Base-by-base conservation (phyloP, 225 moss, liverwort and hornwort species). In the Marchantia paleacea region DNA sequence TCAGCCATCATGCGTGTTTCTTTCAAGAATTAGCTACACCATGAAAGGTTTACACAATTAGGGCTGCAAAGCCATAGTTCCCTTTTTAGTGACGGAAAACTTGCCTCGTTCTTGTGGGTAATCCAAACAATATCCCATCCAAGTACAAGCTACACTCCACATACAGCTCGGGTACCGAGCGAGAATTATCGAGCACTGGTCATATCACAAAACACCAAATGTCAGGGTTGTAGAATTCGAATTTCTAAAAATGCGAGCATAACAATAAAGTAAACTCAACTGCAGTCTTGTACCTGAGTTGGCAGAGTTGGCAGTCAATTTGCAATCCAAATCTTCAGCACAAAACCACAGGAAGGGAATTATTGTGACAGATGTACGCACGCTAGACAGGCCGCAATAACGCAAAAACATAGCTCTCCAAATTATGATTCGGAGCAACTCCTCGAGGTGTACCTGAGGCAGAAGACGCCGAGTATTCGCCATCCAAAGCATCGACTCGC, bases 81-180 rank as follows among this genome's bases (percentile, higher is more conserved):
- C 63, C 47, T 16, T 14, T 6, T n/a, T 22, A 69, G 26, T 0
- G 24, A 49, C n/a, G 29, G 22, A 69, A 57, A 55, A 74, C 57
- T 52, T 50, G 71, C 97, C 99, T 92, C 77, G 95, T 95, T 82
- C 99, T 90, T 52, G 95, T 99, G 20, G 99, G 95, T 86, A 99
- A 90, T 64, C 95, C 99, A 84, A 99, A 99, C 72, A 92, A 87
- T 79, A 95, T 88, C 52, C 99, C 95, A 84, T 99, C 99, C 26
- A 95, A 90, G 78, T 87, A 95, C 79, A 99, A 86, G 22, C 89
- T 86, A 69, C 99, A 94, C 88, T 99, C 99, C 89, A 99, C 99
- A 78, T 91, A 99, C 10, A 99, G 91, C 88, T 99, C 99, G n/a
- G 90, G 93, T 74, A 87, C 87, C 3, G 89, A 82, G 76, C 80